Percentiles rank a stretch among this genome's conserved stretches.
Evolutionary conservation across 345 rosid species (phyloP).

Genomic region (Geranium rotundifolium): DNA sequence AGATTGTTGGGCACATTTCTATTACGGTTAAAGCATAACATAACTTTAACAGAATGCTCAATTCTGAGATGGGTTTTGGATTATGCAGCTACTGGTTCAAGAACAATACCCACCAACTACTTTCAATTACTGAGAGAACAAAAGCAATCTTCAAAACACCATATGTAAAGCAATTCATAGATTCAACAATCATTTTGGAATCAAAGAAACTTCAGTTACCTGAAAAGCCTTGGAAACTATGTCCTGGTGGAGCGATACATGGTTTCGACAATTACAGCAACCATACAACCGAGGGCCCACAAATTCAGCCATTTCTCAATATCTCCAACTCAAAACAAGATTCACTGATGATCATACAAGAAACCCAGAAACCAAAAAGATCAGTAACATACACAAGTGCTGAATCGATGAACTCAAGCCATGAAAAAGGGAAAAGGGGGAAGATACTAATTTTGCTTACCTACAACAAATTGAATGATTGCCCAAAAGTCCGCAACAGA

Average conservation of each 20-base stretch:
- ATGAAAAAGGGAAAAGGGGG: neutral
- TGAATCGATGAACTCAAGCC: neutral
- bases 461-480: too few species aligned
- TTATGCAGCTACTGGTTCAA: too few species aligned
- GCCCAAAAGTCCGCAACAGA: too few species aligned
- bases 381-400: neutral
- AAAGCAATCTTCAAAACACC: neutral
- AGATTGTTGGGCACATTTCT: neutral
- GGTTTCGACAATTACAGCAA: slow-evolving; percentile 78
- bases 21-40: too few species aligned
- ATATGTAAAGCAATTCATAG: neutral
- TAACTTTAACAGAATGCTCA: neutral
- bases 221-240: slow-evolving; percentile 89
- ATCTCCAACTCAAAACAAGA: too few species aligned
- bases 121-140: too few species aligned
- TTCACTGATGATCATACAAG: slow-evolving; percentile 1
- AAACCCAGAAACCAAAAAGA: too few species aligned
- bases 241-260: slow-evolving; percentile 75
- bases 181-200: neutral
- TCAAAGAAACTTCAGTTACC: slow-evolving; percentile 45
- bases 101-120: too few species aligned
- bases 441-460: neutral
- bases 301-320: slow-evolving; percentile 59
- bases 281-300: slow-evolving; percentile 75
- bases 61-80: neutral